Evolutionary conservation across 1,284 basidiomycete species (phyloP).

Genomic region (Exobasidium cylindrosporum): DNA sequence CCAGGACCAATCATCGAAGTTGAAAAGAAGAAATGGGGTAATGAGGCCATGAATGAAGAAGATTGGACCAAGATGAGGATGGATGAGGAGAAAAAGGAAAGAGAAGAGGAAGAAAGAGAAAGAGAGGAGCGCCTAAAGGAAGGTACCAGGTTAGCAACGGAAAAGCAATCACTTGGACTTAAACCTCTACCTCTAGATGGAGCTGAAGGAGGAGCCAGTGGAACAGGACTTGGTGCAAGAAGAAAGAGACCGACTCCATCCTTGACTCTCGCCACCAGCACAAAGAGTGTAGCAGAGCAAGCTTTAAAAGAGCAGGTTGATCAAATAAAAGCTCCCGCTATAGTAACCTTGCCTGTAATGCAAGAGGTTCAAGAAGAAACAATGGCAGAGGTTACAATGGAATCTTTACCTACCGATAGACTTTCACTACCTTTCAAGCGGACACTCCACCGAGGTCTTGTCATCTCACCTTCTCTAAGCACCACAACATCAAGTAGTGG

Average conservation of each 20-base stretch:
- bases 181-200: not conserved
- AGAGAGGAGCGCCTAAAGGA: constrained; percentile 30
- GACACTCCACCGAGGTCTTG: not conserved
- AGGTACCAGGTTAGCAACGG: not conserved
- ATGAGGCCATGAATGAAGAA: constrained; percentile 44
- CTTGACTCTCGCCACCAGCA: not conserved
- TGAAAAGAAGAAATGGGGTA: constrained; percentile 31
- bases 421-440: not conserved
- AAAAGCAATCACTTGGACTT: not conserved
- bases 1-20: not conserved
- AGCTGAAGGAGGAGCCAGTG: not conserved
- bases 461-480: not conserved
- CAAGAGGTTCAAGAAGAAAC: not conserved
- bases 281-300: constrained; percentile 1
- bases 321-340: not conserved
- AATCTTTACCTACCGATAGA: not conserved
- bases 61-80: constrained; percentile 47
- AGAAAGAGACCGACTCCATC: constrained; percentile 6
- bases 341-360: not conserved
- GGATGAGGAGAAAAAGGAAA: constrained; percentile 45
- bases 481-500: not conserved
- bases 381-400: not conserved
- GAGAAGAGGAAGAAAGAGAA: constrained; percentile 28
- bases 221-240: constrained; percentile 6
- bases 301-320: not conserved